phyloP scores from a whole-genome alignment of 2,329 filamentous ascomycete genomes.

The Cephalotrichum gorgonifer region DNA sequence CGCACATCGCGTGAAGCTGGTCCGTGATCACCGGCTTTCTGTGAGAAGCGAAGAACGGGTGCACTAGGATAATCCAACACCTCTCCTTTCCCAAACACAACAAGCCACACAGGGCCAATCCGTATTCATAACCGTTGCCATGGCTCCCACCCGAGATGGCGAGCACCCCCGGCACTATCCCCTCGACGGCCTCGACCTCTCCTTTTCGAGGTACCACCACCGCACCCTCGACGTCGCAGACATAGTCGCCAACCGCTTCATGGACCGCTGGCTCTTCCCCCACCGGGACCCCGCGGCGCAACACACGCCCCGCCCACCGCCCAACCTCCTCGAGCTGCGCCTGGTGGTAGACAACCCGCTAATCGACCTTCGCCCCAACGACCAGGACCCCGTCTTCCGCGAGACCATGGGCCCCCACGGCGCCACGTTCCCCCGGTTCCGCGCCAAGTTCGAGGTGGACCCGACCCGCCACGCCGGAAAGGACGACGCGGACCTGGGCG shows the following conservation, averaged over 20 bases:
- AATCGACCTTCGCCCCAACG: neutral
- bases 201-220: constrained; percentile 4
- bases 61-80: too few species aligned
- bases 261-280: neutral
- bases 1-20: too few species aligned
- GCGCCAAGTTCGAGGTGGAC: too few species aligned
- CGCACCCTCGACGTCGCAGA: neutral
- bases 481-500: neutral
- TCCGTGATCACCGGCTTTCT: too few species aligned
- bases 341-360: too few species aligned
- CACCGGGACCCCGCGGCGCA: neutral
- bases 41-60: too few species aligned
- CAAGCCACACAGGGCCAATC: too few species aligned
- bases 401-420: neutral
- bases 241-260: constrained; percentile 1
- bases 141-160: neutral
- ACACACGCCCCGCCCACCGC: neutral
- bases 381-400: neutral
- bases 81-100: too few species aligned
- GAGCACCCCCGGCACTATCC: constrained; percentile 5
- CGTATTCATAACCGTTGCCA: too few species aligned
- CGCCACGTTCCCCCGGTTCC: neutral
- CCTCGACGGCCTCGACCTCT: constrained; percentile 6
- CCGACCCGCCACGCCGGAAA: neutral
- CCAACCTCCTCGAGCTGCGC: neutral